These are phyloP conservation scores for Hippophae gyantsensis DNA, from an alignment of 306 rosid species.

Conservation along the genomic window DNA sequence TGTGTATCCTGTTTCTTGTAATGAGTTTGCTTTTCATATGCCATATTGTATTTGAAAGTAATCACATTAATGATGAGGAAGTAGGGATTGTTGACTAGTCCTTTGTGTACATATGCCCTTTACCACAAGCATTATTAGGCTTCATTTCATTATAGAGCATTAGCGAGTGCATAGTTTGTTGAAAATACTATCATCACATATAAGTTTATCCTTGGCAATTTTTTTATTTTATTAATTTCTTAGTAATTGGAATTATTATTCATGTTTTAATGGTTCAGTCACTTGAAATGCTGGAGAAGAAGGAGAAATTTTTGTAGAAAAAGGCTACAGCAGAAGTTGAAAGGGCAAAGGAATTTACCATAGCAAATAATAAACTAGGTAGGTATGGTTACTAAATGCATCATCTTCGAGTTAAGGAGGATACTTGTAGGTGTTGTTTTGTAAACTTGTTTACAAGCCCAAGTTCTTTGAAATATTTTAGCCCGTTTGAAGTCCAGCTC, in stretches of 20 bases:
- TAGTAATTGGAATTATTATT: neutral
- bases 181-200: neutral
- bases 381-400: slow-evolving; percentile 20
- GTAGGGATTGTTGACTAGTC: too few relatives aligned
- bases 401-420: neutral
- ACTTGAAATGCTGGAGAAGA: slow-evolving; percentile 98
- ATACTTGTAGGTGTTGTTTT: too few relatives aligned
- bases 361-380: slow-evolving; percentile 75
- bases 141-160: too few relatives aligned
- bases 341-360: slow-evolving; percentile 68
- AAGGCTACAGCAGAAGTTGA: slow-evolving; percentile 66
- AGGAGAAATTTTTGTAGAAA: slow-evolving; percentile 85
- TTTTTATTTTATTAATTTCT: neutral
- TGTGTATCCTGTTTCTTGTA: too few relatives aligned
- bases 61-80: neutral
- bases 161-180: neutral
- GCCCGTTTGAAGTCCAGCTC: too few relatives aligned
- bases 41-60: neutral
- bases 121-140: too few relatives aligned
- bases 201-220: neutral
- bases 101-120: too few relatives aligned
- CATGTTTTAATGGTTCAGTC: slow-evolving; percentile 41
- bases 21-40: too few relatives aligned
- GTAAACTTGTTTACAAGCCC: too few relatives aligned
- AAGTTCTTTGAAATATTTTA: too few relatives aligned